These are phyloP conservation scores for Talaromyces ruber DNA, from an alignment of 495 filamentous ascomycete genomes.

Conservation along the genomic window DNA sequence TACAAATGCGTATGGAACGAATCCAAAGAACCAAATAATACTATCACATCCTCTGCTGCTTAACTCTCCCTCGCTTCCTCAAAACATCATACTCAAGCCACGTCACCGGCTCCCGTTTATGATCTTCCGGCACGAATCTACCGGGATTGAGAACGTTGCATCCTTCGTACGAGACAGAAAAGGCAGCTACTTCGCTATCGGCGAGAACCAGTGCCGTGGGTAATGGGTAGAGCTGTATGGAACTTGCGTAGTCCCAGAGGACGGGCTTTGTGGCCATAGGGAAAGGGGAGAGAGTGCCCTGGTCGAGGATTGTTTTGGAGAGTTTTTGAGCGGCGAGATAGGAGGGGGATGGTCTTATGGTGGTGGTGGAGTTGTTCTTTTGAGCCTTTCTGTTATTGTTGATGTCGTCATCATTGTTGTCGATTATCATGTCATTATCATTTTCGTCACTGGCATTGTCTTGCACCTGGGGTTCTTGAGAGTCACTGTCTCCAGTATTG, in stretches of 20 bases:
- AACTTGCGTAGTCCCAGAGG: slow-evolving; percentile 74
- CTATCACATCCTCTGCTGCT: slow-evolving; percentile 28
- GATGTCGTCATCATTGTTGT: slow-evolving; percentile 35
- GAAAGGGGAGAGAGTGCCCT: slow-evolving; percentile 83
- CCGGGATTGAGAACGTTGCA: slow-evolving; percentile 97
- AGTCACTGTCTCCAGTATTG: slow-evolving; percentile 11
- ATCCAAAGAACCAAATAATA: not conserved
- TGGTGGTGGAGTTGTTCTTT: not conserved
- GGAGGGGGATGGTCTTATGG: slow-evolving; percentile 7
- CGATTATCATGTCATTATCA: not conserved
- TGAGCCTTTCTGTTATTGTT: slow-evolving; percentile 18
- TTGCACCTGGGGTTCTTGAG: slow-evolving; percentile 13
- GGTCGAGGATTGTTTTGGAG: slow-evolving; percentile 88
- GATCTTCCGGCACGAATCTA: slow-evolving; percentile 52
- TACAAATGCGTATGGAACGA: not conserved
- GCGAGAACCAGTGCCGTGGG: slow-evolving; percentile 75
- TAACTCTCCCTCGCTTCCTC: slow-evolving; percentile 44
- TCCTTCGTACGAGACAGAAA: slow-evolving; percentile 83
- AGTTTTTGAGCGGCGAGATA: slow-evolving; percentile 64
- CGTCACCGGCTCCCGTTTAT: slow-evolving; percentile 49
- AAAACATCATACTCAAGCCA: slow-evolving; percentile 83
- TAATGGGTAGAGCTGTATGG: slow-evolving; percentile 76
- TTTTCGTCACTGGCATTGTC: slow-evolving; percentile 6
- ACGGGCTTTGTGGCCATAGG: slow-evolving; percentile 65
- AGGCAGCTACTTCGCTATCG: slow-evolving; percentile 71